phyloP scores from a whole-genome alignment of 1,284 basidiomycete species.

The Heimioporus retisporus region DNA sequence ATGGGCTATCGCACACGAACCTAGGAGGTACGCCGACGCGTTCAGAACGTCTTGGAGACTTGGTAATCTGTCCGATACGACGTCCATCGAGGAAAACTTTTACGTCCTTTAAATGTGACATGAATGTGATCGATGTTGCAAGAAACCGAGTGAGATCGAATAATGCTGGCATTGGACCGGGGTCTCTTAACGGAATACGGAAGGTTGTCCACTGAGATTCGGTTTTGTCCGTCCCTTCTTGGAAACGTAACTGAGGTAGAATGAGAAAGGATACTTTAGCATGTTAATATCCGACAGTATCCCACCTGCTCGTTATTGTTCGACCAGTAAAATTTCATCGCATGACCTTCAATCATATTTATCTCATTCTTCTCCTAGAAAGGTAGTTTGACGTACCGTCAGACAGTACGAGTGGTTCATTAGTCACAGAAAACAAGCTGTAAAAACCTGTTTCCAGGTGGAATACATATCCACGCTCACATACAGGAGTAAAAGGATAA shows the following conservation, averaged over 20 bases:
- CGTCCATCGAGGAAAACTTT: slow-evolving; percentile 83
- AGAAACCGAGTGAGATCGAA: slow-evolving; percentile 93
- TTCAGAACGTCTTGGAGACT: slow-evolving; percentile 68
- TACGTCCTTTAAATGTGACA: slow-evolving; percentile 83
- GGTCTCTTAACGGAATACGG: slow-evolving; percentile 88
- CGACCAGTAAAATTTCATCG: slow-evolving; percentile 81
- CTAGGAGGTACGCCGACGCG: slow-evolving; percentile 58
- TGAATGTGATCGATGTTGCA: slow-evolving; percentile 94
- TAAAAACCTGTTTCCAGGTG: slow-evolving; percentile 11
- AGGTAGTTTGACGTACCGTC: neutral
- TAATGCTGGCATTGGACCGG: slow-evolving; percentile 80
- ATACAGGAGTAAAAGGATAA: slow-evolving; percentile 55
- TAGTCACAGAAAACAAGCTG: slow-evolving; percentile 17
- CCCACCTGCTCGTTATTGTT: neutral
- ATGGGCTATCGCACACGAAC: slow-evolving; percentile 57
- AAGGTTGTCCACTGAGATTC: slow-evolving; percentile 88
- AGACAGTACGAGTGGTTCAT: neutral
- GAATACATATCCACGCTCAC: neutral
- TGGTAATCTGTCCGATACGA: slow-evolving; percentile 78
- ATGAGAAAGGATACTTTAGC: neutral
- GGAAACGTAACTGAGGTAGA: neutral
- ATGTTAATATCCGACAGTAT: no score
- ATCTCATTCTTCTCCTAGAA: neutral
- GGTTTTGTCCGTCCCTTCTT: neutral
- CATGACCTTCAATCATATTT: slow-evolving; percentile 37